Base-by-base conservation (phyloP, 73 alveolate genomes). In the Symbiodinium natans region DNA sequence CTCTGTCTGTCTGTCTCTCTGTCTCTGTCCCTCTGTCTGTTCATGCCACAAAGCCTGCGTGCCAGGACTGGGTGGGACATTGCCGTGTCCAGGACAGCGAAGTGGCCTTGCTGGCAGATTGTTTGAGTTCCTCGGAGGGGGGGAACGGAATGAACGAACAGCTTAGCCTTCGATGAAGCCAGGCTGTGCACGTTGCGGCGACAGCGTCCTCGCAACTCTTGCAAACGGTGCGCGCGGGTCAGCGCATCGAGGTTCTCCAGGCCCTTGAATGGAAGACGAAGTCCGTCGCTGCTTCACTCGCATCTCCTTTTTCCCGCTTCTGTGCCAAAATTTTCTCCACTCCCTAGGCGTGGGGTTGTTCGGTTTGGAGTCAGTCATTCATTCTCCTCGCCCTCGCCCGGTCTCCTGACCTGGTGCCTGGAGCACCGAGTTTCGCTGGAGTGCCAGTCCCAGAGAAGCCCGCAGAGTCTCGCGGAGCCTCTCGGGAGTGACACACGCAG, bases 11-110 rank as follows among this genome's bases (percentile, higher is more conserved):
- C n/a, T n/a, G n/a, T n/a, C n/a, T n/a, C n/a, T n/a, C n/a, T n/a
- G n/a, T n/a, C n/a, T n/a, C n/a, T n/a, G n/a, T n/a, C n/a, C n/a
- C n/a, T n/a, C n/a, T n/a, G n/a, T n/a, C n/a, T n/a, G n/a, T n/a
- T n/a, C n/a, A n/a, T n/a, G n/a, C n/a, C n/a, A n/a, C n/a, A n/a
- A n/a, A n/a, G n/a, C n/a, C n/a, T n/a, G n/a, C n/a, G n/a, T n/a
- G 80, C 54, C 85, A 87, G 94, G 94, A 87, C 84, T 87, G 94
- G 94, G 15, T 87, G 59, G 94, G 94, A 23, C 31, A 38, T 21
- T 87, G 94, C 34, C 71, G 94, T 56, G 56, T 59, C 34, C 27
- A 59, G 31, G 85, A 56, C 63, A 17, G n/a, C 39, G 63, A 87
- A 36, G 94, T 87, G 94, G 94, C 39, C 1, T n/a, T 33, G 39